Base-by-base conservation (phyloP, 768 basidiomycete species). In the Hydnum rufescens region DNA sequence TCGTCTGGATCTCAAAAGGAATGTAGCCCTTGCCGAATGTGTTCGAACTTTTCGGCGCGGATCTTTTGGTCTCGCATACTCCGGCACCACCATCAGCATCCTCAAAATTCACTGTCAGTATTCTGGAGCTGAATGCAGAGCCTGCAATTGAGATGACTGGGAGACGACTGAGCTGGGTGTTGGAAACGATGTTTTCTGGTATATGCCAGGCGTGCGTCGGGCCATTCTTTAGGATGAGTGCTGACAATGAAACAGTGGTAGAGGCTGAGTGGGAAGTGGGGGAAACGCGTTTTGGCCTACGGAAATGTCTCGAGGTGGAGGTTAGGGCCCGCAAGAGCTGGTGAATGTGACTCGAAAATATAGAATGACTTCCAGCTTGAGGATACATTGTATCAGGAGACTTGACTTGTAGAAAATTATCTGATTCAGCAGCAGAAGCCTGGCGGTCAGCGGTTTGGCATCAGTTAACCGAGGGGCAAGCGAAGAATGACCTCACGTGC, bases 121-220 rank as follows among this genome's bases (percentile, higher is more conserved):
- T 96, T 1, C 71, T 96, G 29, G 95, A 97, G 64, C 71, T 93
- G 60, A 99, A 99, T 62, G 79, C 93, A 4, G 90, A 92, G 57
- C 93, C 95, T 1, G 95, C 95, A 42, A 93, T 97, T 54, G 86
- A 90, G 60, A 74, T 93, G 52, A 92, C 92, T 0, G 95, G 92
- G 1, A 73, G 78, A 32, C 73, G 88, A 28, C 66, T 96, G 32
- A 74, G 76, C 18, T 82, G 82, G 74, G 76, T 90, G 43, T 66
- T 95, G 51, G 75, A 81, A 58, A 82, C 84, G 57, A 67, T 95
- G 51, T 93, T 95, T 67, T 66, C 67, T 31, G 72, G 76, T 1
- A 82, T 86, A 18, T 77, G 76, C 1, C 66, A 72, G 56, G 71
- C 77, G 25, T 81, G 79, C 58, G 71, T 93, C 2, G 69, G 69